Percentiles rank a stretch among this genome's conserved stretches.
Conservation (phyloP, 2,329 filamentous ascomycete genomes). For the Gliomastix tumulicola region DNA sequence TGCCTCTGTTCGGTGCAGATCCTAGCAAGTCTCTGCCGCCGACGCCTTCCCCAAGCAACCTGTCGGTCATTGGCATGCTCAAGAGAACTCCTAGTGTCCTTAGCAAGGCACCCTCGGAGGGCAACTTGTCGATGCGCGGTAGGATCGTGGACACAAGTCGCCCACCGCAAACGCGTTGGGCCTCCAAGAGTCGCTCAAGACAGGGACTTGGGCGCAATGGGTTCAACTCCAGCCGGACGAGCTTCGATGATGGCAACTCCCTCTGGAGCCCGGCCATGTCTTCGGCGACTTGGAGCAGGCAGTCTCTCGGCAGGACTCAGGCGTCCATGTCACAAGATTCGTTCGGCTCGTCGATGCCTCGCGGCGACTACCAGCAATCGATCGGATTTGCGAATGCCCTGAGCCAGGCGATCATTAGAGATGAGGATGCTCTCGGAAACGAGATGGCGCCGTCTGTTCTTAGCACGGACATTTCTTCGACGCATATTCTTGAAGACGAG, state of each 20-base stretch:
- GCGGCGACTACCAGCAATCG: conserved; percentile 85
- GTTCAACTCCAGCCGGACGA: conserved; percentile 85
- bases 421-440: conserved; percentile 58
- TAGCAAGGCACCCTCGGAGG: conserved; percentile 88
- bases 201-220: conserved; percentile 62
- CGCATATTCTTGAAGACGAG: conserved; percentile 81
- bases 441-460: conserved; percentile 39
- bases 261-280: conserved; percentile 80
- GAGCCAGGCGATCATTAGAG: conserved; percentile 92
- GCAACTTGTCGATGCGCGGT: conserved; percentile 62
- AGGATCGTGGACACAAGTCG: conserved; percentile 54
- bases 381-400: conserved; percentile 97
- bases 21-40: conserved; percentile 23
- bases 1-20: conserved; percentile 75
- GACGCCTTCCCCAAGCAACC: conserved; percentile 46
- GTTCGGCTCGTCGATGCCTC: conserved; percentile 67
- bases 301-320: conserved; percentile 84
- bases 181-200: conserved; percentile 78
- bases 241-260: conserved; percentile 83
- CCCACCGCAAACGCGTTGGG: conserved; percentile 61
- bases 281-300: conserved; percentile 94
- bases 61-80: conserved; percentile 71
- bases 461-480: conserved; percentile 52
- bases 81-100: conserved; percentile 85
- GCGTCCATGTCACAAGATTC: conserved; percentile 92